A percentile compares a stretch with the other conserved stretches of the same genome.
Conservation (phyloP, 2,329 filamentous ascomycete species). For the Fusarium pininemorale region DNA sequence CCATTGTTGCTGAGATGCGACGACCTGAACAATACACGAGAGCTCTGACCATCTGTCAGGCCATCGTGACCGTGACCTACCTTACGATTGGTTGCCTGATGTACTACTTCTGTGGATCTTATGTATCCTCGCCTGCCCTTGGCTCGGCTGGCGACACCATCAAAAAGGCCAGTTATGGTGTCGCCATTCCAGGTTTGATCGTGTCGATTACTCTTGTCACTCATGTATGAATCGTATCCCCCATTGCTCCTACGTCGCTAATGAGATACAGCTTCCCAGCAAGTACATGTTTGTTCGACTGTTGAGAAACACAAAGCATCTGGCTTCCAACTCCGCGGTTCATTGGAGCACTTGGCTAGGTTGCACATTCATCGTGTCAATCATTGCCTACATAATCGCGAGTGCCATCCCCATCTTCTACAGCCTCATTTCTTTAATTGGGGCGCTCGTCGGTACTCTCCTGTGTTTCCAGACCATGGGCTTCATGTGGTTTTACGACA, state of each 20-base stretch:
- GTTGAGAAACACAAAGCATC: slow-evolving; percentile 43
- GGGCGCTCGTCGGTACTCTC: slow-evolving; percentile 43
- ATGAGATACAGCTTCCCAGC: not conserved
- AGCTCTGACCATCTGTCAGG: slow-evolving; percentile 39
- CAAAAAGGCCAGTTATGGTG: slow-evolving; percentile 56
- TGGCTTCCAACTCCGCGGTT: slow-evolving; percentile 38
- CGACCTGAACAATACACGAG: slow-evolving; percentile 42
- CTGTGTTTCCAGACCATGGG: slow-evolving; percentile 45
- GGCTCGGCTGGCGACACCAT: slow-evolving; percentile 53
- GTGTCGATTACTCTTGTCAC: slow-evolving; percentile 39
- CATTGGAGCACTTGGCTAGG: slow-evolving; percentile 47
- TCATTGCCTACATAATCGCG: slow-evolving; percentile 43
- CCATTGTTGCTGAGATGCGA: slow-evolving; percentile 47
- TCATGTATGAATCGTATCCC: slow-evolving; percentile 6
- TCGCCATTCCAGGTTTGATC: slow-evolving; percentile 44
- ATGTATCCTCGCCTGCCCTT: slow-evolving; percentile 57
- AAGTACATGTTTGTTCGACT: slow-evolving; percentile 27
- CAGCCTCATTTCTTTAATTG: slow-evolving; percentile 39
- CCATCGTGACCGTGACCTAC: slow-evolving; percentile 46
- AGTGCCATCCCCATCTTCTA: slow-evolving; percentile 40
- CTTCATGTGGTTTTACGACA: slow-evolving; percentile 44
- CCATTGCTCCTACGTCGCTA: rapidly evolving
- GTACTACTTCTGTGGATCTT: slow-evolving; percentile 58
- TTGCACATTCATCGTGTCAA: slow-evolving; percentile 37
- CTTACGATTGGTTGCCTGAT: slow-evolving; percentile 49